Conservation (phyloP, 805 yeast species). For the Kodamaea nitidulidarum region DNA sequence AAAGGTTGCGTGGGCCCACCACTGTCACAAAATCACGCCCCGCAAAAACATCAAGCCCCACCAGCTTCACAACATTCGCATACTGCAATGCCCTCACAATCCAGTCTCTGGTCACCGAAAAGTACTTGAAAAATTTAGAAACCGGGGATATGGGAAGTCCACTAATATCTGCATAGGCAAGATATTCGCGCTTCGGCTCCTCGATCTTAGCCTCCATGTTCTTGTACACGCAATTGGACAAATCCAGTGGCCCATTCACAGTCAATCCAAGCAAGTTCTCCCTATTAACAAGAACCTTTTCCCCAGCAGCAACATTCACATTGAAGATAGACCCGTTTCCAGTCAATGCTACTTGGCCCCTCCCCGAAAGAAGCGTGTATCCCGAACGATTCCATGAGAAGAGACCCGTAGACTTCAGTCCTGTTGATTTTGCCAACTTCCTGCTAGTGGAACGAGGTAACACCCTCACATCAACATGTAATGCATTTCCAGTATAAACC, state of each 20-base stretch:
- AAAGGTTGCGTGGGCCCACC: conserved; percentile 51
- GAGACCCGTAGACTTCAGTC: conserved; percentile 38
- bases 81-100: conserved; percentile 2
- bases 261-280: conserved; percentile 48
- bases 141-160: conserved; percentile 7
- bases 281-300: conserved; percentile 45
- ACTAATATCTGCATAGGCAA: conserved; percentile 2
- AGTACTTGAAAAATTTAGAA: conserved; percentile 6
- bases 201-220: conserved; percentile 16
- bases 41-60: background rate
- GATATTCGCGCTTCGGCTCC: conserved; percentile 2
- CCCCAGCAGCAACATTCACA: conserved; percentile 41
- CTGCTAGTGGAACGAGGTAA: conserved; percentile 40
- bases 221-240: conserved; percentile 36
- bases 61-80: background rate
- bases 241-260: conserved; percentile 45
- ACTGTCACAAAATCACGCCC: conserved; percentile 40
- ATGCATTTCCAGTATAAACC: conserved; percentile 50
- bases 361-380: conserved; percentile 48
- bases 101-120: conserved; percentile 7
- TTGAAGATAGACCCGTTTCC: conserved; percentile 55
- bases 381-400: conserved; percentile 34
- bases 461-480: conserved; percentile 33
- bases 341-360: conserved; percentile 53
- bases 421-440: conserved; percentile 23